These are phyloP conservation scores for Geranium brycei DNA, from an alignment of 345 rosid genomes.

Conservation along the genomic window DNA sequence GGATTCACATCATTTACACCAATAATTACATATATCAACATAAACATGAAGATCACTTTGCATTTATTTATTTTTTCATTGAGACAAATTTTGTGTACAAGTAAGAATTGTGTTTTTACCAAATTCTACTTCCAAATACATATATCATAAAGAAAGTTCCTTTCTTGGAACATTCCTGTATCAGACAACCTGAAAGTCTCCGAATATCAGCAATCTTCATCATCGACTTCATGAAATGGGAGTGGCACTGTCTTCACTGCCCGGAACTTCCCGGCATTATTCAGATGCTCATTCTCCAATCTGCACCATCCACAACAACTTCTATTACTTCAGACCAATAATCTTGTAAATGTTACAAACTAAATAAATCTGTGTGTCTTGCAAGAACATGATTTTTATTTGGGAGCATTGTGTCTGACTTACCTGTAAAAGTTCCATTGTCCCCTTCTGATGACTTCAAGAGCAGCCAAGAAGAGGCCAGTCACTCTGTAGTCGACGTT, in stretches of 20 bases:
- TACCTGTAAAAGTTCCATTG: constrained; percentile 95
- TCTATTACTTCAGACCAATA: not conserved
- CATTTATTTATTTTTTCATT: not conserved
- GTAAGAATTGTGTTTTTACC: not conserved
- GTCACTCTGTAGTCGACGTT: constrained; percentile 82
- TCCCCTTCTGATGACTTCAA: constrained; percentile 94
- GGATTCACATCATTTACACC: too few relatives aligned
- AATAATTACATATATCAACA: not conserved
- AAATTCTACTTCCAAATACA: not conserved
- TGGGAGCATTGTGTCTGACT: not conserved
- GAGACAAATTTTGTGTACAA: constrained; percentile 3
- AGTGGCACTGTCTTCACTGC: constrained; percentile 93
- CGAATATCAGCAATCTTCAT: constrained; percentile 57
- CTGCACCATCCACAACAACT: constrained; percentile 32
- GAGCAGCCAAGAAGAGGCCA: constrained; percentile 75
- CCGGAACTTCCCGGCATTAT: constrained; percentile 91
- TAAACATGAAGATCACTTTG: not conserved
- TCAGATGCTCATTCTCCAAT: constrained; percentile 99
- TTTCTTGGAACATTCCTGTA: not conserved
- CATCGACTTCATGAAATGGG: constrained; percentile 92
- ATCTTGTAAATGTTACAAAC: not conserved
- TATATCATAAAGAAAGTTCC: not conserved
- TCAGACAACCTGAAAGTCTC: not conserved
- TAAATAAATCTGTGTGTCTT: not conserved
- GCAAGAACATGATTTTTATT: not conserved